Base-by-base conservation (phyloP, 192 early-diverging fungal genomes). In the Umbelopsis isabellina region DNA sequence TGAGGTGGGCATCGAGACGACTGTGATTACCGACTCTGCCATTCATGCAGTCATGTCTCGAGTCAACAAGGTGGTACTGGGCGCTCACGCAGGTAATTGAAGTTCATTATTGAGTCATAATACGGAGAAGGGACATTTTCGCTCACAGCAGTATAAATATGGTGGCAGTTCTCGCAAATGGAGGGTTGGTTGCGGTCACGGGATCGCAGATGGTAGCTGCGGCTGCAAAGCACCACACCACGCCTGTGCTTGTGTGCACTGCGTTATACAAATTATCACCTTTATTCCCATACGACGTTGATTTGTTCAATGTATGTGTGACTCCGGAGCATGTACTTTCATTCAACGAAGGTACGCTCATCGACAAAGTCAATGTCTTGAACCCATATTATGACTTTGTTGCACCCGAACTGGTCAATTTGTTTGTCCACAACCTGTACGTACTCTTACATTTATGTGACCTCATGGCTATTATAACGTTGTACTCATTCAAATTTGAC, bases 11-110 rank as follows among this genome's bases (percentile, higher is more conserved):
- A 97, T 99, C 74, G 94, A 96, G 50, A 94, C 94, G 1, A 95
- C 93, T 0, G 87, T 97, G 10, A 93, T 99, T 27, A 84, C 92
- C 0, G 97, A 99, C 74, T 90, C 94, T 18, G 95, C 97, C 0
- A 89, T 95, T 20, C 97, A 96, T 89, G 96, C 95, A 11, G 91
- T 97, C 64, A 99, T 99, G 97, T 91, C 95, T 45, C 88, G 97
- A 52, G 96, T 97, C 22, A 97, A 97, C 87, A 99, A 97, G 80
- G 96, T 99, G 30, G 91, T 98, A 69, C 78, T 97, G 35, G 95
- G 95, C 27, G 91, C 94, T 1, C 93, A 95, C 67, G 94, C 94
- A 16, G 90, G 89, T 91, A 78, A 67, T 76, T 25, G 33, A 46
- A 20, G 18, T 20, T 21, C 51, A 23, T 12, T 21, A 5, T 15